Base-by-base conservation (phyloP, 495 filamentous ascomycete species). In the Cairneyella variabilis region DNA sequence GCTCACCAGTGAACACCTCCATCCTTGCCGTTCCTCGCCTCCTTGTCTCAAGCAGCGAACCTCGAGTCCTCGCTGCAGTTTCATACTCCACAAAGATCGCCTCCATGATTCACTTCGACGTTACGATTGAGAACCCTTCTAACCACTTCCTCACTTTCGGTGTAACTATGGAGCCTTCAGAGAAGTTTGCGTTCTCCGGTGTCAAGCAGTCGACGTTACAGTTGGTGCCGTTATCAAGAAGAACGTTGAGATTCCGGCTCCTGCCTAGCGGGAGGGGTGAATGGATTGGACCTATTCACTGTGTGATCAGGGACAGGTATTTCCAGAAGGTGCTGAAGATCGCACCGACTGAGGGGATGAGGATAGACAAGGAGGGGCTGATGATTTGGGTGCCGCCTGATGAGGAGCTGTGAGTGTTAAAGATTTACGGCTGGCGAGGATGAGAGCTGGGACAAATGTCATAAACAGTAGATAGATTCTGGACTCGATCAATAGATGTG, bases 141-240 rank as follows among this genome's bases (percentile, higher is more conserved):
- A 85, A 82, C 62, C 92, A 97, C 62, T 91, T 93, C 67, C 78
- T 99, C 17, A 95, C 90, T 0, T 97, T 99, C 68, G 88, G 84
- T 18, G 64, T 96, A 26, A 79, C 80, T 9, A 96, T 99, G 90
- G 95, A 99, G 57, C 84, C 90, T 1, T 89, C 79, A 61, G 90
- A 95, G 53, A 80, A 88, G 12, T 99, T 99, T 66, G 93, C 90
- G 6, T 97, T 99, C 66, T 90, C 87, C 23, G 93, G 93, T 0
- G 76, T 88, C 3, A 97, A 97, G 71, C 77, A 84, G 41, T 82
- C 80, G 5, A 83, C 82, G 2, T 48, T 96, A 16, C 84, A 91
- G 53, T 66, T 97, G 34, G 76, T 93, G 26, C 93, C 93, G 1
- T 70, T 95, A 30, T 89, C 85, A 51, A 68, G 91, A 42, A 76